Evolutionary conservation across 805 yeast species (phyloP), one percentile per base, ranked within the genome.

Genomic region (Clavispora vitiphila): DNA sequence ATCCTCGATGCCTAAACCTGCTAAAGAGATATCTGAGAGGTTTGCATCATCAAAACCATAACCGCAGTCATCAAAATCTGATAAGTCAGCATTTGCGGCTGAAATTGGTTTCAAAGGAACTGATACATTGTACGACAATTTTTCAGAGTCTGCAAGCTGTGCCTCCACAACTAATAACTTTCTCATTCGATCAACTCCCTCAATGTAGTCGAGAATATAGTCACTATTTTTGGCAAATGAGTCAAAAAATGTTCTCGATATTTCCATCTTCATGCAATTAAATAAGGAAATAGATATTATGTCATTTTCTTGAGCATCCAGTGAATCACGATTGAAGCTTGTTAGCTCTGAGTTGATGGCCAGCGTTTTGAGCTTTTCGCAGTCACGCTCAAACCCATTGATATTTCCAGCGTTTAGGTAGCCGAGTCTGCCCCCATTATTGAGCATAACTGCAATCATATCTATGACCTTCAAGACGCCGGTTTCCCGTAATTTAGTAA

Each of bases 171-270:
- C 57, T 35, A 86, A 55, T 43, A 85, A 65, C 43, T 72, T 80
- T 45, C 90, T 67, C 76, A 78, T 82, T 48, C 91, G 64, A 50
- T 81, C 80, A 22, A 72, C 66, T 25, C 86, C 85, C 56, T 87
- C 95, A 38, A 82, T 78, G 23, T 75, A 72, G 55, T 86, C 95
- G 8, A 86, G 60, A 2, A 69, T 58, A 74, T 81, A 81, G 1
- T 45, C 46, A 11, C 37, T 47, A 2, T 53, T 54, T 1, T 51
- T 47, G 8, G 39, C 15, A 9, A 35, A 37, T 12, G 42, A 38
- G 8, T 42, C 50, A 3, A 32, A 19, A 12, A 64, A 43, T 21
- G 74, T 51, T 37, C 78, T 52, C 4, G 57, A 57, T 1, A 69
- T 56, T 44, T 73, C 80, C 3, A 65, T 44, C 40, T 73, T 77